Conservation (phyloP, 2,329 filamentous ascomycete genomes). For the Arthroderma sp. region DNA sequence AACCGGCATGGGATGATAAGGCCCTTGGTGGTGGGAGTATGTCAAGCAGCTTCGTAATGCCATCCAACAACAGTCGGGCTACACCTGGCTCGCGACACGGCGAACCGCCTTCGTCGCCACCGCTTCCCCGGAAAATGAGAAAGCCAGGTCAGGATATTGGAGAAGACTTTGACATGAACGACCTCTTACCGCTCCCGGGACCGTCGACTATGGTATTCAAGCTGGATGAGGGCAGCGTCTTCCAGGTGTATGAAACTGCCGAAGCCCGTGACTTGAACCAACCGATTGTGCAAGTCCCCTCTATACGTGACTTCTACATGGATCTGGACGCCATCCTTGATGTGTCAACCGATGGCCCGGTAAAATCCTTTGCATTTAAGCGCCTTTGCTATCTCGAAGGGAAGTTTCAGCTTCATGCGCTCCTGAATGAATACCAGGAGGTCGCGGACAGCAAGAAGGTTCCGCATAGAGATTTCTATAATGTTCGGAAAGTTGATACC, state of each 20-base stretch:
- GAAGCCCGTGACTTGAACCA: constrained; percentile 48
- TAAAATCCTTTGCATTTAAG: constrained; percentile 92
- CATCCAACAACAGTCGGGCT: constrained; percentile 7
- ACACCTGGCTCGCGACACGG: constrained; percentile 18
- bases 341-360: constrained; percentile 88
- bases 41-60: constrained; percentile 16
- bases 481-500: constrained; percentile 95
- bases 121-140: constrained; percentile 47
- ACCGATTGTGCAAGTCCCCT: constrained; percentile 74
- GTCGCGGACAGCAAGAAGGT: constrained; percentile 96
- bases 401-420: constrained; percentile 86
- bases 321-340: constrained; percentile 76
- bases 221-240: constrained; percentile 75
- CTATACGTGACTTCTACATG: constrained; percentile 88
- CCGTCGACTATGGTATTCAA: constrained; percentile 59
- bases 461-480: constrained; percentile 97
- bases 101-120: constrained; percentile 18
- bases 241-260: constrained; percentile 72
- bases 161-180: constrained; percentile 75
- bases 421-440: constrained; percentile 95
- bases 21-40: constrained; percentile 21
- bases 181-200: constrained; percentile 60
- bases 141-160: constrained; percentile 87
- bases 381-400: constrained; percentile 90
- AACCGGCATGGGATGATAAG: constrained; percentile 66